Evolutionary conservation across 306 rosid genomes (phyloP).

Genomic region (Pueraria montana): DNA sequence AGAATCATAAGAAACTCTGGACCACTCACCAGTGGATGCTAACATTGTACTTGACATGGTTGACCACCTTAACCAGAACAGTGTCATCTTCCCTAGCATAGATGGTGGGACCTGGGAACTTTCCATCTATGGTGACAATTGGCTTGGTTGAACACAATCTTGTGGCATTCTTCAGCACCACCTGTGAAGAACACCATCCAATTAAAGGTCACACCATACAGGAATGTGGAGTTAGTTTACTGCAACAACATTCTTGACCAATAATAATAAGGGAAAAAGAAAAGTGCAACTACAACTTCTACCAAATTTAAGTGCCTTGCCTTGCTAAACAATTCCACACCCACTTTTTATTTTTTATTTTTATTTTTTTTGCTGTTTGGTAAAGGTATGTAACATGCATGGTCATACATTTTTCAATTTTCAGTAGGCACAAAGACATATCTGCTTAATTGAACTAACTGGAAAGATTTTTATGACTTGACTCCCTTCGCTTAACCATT

Average conservation of each 20-base stretch:
- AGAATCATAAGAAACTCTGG: background rate
- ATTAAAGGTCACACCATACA: no score
- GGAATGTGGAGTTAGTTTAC: conserved; percentile 56
- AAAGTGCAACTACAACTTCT: conserved; percentile 24
- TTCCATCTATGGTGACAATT: conserved; percentile 58
- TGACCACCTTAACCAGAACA: conserved; percentile 58
- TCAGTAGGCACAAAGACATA: background rate
- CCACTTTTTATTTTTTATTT: no score
- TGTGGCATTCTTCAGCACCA: conserved; percentile 63
- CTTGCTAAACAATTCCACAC: conserved; percentile 39
- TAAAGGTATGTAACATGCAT: background rate
- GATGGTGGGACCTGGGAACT: conserved; percentile 63
- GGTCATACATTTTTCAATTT: conserved; percentile 14
- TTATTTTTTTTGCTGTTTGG: conserved; percentile 48
- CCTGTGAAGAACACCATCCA: conserved; percentile 46
- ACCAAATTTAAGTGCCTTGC: conserved; percentile 54
- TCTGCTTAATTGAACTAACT: conserved; percentile 15
- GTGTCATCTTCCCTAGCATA: conserved; percentile 69
- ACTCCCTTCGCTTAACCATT: background rate
- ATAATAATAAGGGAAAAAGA: conserved; percentile 48
- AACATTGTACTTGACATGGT: conserved; percentile 85
- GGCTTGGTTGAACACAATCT: conserved; percentile 65
- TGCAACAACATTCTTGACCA: conserved; percentile 59
- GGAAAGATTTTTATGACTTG: background rate
- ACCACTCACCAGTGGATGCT: conserved; percentile 82